A percentile compares a stretch with the other conserved stretches of the same genome.
Conservation (phyloP, 2,329 filamentous ascomycete genomes). For the Sordariomycetes sp. region DNA sequence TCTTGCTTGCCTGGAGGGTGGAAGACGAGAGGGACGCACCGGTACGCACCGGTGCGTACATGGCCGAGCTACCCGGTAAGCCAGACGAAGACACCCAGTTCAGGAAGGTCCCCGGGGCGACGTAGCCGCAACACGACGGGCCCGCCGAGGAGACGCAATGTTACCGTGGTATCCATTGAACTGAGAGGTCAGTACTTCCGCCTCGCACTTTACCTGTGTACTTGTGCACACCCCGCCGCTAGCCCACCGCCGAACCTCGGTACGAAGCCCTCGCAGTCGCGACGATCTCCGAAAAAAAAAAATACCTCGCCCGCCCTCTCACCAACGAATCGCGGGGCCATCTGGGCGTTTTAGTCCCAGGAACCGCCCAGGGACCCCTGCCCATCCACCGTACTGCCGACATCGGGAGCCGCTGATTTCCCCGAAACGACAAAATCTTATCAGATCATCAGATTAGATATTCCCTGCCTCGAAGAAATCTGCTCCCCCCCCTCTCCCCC, state of each 20-base stretch:
- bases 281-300: not conserved
- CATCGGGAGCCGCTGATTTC: not conserved
- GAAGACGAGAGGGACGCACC: too few species aligned
- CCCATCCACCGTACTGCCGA: not conserved
- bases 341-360: not conserved
- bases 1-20: too few species aligned
- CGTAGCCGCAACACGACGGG: too few species aligned
- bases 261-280: not conserved
- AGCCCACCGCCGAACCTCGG: not conserved
- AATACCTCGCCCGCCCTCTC: not conserved
- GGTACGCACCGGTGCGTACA: too few species aligned
- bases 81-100: too few species aligned
- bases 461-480: not conserved
- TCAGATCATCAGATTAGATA: conserved; percentile 32
- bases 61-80: too few species aligned
- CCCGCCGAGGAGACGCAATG: too few species aligned
- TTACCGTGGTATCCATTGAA: too few species aligned
- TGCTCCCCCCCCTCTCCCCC: not conserved
- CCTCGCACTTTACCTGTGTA: not conserved
- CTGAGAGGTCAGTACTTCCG: too few species aligned
- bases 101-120: too few species aligned
- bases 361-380: not conserved
- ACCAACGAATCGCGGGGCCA: not conserved
- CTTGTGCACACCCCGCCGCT: not conserved
- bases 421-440: conserved; percentile 17